Base-by-base conservation (phyloP, 179 eudicot species). In the Drosera spatulata region DNA sequence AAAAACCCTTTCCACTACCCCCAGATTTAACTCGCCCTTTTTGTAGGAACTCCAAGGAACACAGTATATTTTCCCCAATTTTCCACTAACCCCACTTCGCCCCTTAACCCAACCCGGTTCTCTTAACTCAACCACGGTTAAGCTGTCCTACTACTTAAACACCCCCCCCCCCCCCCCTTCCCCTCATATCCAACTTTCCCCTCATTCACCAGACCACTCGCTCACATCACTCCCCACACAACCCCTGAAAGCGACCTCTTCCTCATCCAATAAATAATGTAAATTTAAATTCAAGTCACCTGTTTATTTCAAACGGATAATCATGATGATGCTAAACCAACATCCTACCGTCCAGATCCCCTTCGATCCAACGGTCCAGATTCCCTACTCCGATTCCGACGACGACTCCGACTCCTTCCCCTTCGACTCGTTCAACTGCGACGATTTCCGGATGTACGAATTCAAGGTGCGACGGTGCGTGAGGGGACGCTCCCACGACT, bases 401-500 rank as follows among this genome's bases (percentile, higher is more conserved):
- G 64, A 58, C 15, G 58, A 52, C 3, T 85, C 78, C 48, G 68
- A 68, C 3, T 84, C 74, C 13, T 5, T 71, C 7, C 76, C 82
- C 7, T 71, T 68, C 52, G 96, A 86, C 77, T 80, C 81, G 6
- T 85, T 75, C 74, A 65, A 82, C 0, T 80, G 82, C 67, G 97
- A 89, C 59, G 61, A 77, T 42, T 89, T 89, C 76, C 75, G 93
- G 6, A 90, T 90, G 85, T 90, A 66, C 67, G 97, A 87, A 69
- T 87, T 86, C 61, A 90, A 90, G 63, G 77, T 90, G 5, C 62
- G 82, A 39, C 65, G 74, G 43, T 90, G 97, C 70, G 78, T 79
- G 0, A 84, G 95, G 5, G 93, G 77, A 0, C 68, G 97, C 59
- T 85, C 97, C 0, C 96, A 91, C 38, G 97, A 91, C 72, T 91